Evolutionary conservation across 192 early-diverging fungal species (phyloP).

Genomic region (Gaertneriomyces semiglobifer): DNA sequence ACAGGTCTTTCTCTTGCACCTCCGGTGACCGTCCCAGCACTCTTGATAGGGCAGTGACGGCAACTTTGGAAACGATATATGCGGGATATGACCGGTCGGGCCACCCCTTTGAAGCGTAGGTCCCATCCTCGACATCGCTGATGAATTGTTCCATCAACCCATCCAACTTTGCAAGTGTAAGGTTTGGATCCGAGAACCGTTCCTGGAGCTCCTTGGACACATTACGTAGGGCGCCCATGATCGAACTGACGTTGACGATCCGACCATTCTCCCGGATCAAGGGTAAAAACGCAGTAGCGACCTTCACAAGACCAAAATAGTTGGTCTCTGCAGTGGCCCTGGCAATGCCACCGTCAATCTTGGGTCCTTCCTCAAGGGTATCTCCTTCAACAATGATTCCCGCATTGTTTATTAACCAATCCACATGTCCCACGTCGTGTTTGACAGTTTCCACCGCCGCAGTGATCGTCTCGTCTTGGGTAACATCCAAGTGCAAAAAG

Average conservation of each 20-base stretch:
- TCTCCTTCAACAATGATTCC: constrained; percentile 6
- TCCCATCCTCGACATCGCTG: constrained; percentile 11
- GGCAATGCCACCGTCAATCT: constrained; percentile 1
- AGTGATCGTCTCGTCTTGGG: constrained; percentile 1
- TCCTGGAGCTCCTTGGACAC: constrained; percentile 9
- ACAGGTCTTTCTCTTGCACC: constrained; percentile 1
- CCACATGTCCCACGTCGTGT: constrained; percentile 3
- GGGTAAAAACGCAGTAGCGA: constrained; percentile 10
- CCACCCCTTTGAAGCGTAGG: constrained; percentile 24
- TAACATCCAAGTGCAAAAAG: constrained; percentile 12
- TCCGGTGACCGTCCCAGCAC: constrained; percentile 11
- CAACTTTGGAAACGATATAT: constrained; percentile 18
- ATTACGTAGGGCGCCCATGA: neutral
- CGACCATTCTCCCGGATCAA: constrained; percentile 8
- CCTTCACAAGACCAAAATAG: constrained; percentile 6
- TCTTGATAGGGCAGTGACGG: constrained; percentile 10
- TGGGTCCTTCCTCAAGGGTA: neutral
- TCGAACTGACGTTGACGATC: constrained; percentile 18
- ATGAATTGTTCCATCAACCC: constrained; percentile 19
- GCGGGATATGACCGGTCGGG: constrained; percentile 16
- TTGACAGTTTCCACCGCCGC: neutral
- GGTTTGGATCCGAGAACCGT: neutral
- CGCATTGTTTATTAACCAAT: constrained; percentile 20
- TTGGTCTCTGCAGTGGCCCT: constrained; percentile 1
- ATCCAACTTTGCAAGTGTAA: constrained; percentile 7